Base-by-base conservation (phyloP, 192 early-diverging fungal species). In the Phycomyces blakesleeanus region DNA sequence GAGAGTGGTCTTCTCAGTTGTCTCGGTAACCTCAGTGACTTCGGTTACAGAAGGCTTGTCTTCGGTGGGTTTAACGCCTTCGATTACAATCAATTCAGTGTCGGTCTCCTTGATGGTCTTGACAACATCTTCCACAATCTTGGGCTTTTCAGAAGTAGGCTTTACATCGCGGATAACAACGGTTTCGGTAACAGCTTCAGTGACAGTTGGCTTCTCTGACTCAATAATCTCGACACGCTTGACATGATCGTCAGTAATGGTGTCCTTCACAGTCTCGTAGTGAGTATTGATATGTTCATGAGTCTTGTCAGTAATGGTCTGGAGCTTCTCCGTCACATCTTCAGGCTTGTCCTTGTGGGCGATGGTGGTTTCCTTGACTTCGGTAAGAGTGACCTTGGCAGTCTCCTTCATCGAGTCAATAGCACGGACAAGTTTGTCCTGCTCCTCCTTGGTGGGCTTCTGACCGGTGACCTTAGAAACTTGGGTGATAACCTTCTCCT, bases 181-280 rank as follows among this genome's bases (percentile, higher is more conserved):
- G 39, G 37, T 40, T 10, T 47, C 59, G 15, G 47, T 60, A 10
- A 49, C 16, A 15, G n/a, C 27, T 5, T 49, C 27, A 22, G 24
- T 29, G 0, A 39, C 37, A 14, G 10, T 53, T 2, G 8, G 29
- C 29, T 34, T 34, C 29, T 34, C 29, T 5, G 29, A 34, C 29
- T 34, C 29, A 7, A 7, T 34, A 7, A 34, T 34, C 29, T 34
- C 59, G 21, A 61, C 44, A 39, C 49, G 47, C 39, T 61, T 49
- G 34, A 61, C 51, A 14, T 61, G 59, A 51, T 61, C 47, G 20
- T 49, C 49, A 51, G 51, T 51, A 10, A 61, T 26, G 22, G 59
- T 61, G n/a, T 61, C 59, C 29, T 44, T 51, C 0, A 61, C 59
- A 12, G 27, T 25, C 18, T 51, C 29, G 29, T 34, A 51, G 21